Evolutionary conservation across 225 moss, liverwort and hornwort genomes (phyloP).

Genomic region (Anthoceros angustus): DNA sequence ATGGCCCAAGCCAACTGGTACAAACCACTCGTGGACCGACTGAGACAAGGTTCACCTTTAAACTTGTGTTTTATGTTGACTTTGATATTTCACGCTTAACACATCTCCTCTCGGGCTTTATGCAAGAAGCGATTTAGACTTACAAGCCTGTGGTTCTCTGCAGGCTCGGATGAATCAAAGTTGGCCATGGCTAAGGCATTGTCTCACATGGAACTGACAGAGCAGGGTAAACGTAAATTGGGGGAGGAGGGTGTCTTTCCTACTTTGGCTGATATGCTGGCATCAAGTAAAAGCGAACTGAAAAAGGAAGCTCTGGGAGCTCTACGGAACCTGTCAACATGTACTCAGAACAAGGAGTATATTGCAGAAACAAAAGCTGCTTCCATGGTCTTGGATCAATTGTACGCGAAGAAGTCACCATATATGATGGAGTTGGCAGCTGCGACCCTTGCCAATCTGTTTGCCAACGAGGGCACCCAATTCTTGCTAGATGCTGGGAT

Average conservation of each 20-base stretch:
- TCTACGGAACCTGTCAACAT: slow-evolving; percentile 16
- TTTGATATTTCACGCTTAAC: not conserved
- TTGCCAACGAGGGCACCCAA: slow-evolving; percentile 15
- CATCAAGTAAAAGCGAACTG: slow-evolving; percentile 12
- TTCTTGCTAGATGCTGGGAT: slow-evolving; percentile 18
- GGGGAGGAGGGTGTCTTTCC: slow-evolving; percentile 16
- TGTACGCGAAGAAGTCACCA: slow-evolving; percentile 18
- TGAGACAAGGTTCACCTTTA: slow-evolving; percentile 8
- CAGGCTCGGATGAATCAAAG: slow-evolving; percentile 13
- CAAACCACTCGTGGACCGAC: slow-evolving; percentile 4
- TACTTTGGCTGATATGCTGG: slow-evolving; percentile 18
- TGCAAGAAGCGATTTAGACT: not conserved
- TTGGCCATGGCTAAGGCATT: slow-evolving; percentile 20
- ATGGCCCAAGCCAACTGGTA: slow-evolving; percentile 11
- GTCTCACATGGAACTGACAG: slow-evolving; percentile 13
- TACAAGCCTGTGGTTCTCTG: not conserved
- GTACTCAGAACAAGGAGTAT: slow-evolving; percentile 11
- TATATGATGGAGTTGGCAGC: slow-evolving; percentile 23
- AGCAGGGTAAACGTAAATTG: slow-evolving; percentile 17
- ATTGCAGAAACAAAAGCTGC: slow-evolving; percentile 20
- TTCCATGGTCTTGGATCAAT: slow-evolving; percentile 18
- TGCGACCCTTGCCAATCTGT: slow-evolving; percentile 15
- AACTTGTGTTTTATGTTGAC: not conserved
- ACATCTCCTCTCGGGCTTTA: no score
- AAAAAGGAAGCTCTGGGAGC: slow-evolving; percentile 19